Evolutionary conservation across 805 yeast genomes (phyloP), one percentile per base, ranked within the genome.

Genomic region (Candida pseudofarinosa): DNA sequence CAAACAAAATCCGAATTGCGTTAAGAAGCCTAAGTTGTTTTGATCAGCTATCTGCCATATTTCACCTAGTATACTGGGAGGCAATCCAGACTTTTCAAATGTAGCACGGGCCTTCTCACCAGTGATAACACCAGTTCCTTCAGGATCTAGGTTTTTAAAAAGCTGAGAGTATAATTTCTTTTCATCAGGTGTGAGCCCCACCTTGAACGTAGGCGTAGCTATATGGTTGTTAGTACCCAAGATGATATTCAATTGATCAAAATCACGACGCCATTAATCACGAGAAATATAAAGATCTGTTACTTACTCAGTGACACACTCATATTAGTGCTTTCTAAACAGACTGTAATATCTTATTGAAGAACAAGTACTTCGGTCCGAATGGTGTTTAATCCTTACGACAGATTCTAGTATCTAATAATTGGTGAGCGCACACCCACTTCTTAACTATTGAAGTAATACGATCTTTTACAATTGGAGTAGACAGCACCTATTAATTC

Each of bases 31-130:
- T 49, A 81, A 74, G 66, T 88, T 88, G 45, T 80, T 82, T n/a
- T 79, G 76, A 65, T 93, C 99, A n/a, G 96, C 89, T 30, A 85
- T 60, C 61, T 86, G 90, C 99, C 99, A 93, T 49, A 93, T 83
- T 63, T 89, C 93, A 7, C 97, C 96, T 30, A 93, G 71, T 23
- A 77, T 67, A 14, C 81, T 71, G 3, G 95, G 83, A 4, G 93
- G 81, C 38, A 93, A 73, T 1, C 95, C 95, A 3, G 95, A 82
- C 45, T 85, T 85, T 54, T 89, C 96, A 49, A 93, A 81, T 4
- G 95, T 72, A 10, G 88, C 74, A 51, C 93, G 79, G 10, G 96
- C 87, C 33, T 83, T 80, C 32, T 85, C 90, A 30, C 99, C 99
- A 3, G 97, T 85, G 44, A 91, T 85, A 23, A 84, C 74, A 4